These are phyloP conservation scores for Juncus inflexus DNA, from an alignment of 176 grass and related monocot species.

Conservation along the genomic window DNA sequence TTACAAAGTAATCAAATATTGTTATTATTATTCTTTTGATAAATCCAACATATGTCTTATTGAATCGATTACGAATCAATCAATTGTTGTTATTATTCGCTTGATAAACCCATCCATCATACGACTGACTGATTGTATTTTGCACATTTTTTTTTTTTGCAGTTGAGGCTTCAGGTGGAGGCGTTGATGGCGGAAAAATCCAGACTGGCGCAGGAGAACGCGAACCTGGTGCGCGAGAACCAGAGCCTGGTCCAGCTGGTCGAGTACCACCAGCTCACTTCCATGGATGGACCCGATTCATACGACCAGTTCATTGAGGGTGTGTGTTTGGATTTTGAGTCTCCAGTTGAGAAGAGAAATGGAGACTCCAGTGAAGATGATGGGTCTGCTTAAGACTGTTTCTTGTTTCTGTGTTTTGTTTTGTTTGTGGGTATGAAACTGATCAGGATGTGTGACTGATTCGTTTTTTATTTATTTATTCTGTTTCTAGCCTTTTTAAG, in stretches of 20 bases:
- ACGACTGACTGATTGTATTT: constrained; percentile 3
- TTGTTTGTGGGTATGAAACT: constrained; percentile 20
- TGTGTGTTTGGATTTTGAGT: constrained; percentile 60
- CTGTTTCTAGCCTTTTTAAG: constrained; percentile 17
- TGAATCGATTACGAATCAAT: not conserved
- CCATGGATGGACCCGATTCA: constrained; percentile 59
- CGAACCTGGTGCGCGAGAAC: constrained; percentile 66
- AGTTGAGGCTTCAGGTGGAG: constrained; percentile 88
- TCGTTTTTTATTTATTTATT: constrained; percentile 15
- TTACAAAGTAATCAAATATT: too few species aligned
- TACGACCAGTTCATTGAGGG: constrained; percentile 74
- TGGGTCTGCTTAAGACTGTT: constrained; percentile 9
- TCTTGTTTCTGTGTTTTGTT: not conserved
- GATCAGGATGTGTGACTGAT: constrained; percentile 8
- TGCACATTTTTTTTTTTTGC: not conserved
- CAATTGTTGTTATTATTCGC: not conserved
- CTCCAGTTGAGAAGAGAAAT: constrained; percentile 38
- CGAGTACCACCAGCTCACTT: constrained; percentile 93
- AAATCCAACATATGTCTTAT: not conserved
- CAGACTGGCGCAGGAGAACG: constrained; percentile 76
- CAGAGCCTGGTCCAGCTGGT: constrained; percentile 80
- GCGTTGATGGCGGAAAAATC: constrained; percentile 84
- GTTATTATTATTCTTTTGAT: too few species aligned
- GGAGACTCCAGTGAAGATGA: constrained; percentile 2
- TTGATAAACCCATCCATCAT: not conserved